These are phyloP conservation scores for Violaceomyces palustris DNA, from an alignment of 1,284 basidiomycete genomes.

Conservation along the genomic window DNA sequence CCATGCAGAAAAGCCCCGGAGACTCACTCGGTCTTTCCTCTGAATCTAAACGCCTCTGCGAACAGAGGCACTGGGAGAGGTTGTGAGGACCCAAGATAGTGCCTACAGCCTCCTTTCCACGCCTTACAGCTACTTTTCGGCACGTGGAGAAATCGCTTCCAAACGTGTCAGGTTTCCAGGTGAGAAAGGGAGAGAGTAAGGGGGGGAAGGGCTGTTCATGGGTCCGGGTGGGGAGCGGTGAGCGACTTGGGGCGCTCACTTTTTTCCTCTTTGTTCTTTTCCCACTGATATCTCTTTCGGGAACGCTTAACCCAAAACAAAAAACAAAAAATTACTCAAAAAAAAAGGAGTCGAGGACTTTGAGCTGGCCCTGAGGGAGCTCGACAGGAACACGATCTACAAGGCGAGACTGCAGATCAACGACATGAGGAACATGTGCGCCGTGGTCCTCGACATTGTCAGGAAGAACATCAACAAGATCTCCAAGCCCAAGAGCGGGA, in stretches of 20 bases:
- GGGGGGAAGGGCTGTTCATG: too few species aligned
- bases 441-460: constrained; percentile 26
- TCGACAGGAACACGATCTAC: constrained; percentile 21
- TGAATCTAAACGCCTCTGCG: too few species aligned
- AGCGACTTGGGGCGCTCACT: too few species aligned
- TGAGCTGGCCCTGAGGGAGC: constrained; percentile 16
- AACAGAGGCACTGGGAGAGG: constrained; percentile 29
- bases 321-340: too few species aligned
- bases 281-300: too few species aligned
- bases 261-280: too few species aligned
- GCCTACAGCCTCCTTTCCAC: constrained; percentile 28
- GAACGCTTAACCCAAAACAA: too few species aligned
- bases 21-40: too few species aligned
- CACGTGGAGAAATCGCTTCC: constrained; percentile 21
- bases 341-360: constrained; percentile 20
- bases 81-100: constrained; percentile 23
- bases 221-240: too few species aligned
- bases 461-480: constrained; percentile 30
- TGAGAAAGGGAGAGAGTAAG: too few species aligned
- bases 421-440: constrained; percentile 29
- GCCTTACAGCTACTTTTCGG: constrained; percentile 14
- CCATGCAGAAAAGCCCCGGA: too few species aligned
- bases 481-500: constrained; percentile 30
- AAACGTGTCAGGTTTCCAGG: constrained; percentile 24
- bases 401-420: constrained; percentile 25